These are phyloP conservation scores for Sporobolomyces roseus DNA, from an alignment of 768 basidiomycete genomes.

Conservation along the genomic window DNA sequence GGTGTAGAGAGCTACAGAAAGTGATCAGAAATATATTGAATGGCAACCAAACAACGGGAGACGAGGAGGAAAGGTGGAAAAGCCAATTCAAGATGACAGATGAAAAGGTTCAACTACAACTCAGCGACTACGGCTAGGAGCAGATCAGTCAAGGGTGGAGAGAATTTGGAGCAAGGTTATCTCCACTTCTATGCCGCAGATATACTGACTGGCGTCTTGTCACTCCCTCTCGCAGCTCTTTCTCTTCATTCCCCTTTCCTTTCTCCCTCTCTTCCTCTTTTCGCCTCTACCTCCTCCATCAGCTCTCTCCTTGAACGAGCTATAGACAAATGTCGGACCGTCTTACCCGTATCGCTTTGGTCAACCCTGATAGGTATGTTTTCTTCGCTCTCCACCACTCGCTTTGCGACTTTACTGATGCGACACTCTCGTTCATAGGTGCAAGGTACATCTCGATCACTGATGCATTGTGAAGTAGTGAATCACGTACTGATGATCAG, in stretches of 20 bases:
- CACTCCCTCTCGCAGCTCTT: neutral
- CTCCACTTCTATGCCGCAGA: too few relatives aligned
- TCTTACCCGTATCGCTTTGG: constrained; percentile 66
- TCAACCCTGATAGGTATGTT: constrained; percentile 62
- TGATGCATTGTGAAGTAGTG: too few relatives aligned
- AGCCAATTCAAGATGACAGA: too few relatives aligned
- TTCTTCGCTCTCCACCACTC: too few relatives aligned
- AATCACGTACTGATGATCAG: neutral
- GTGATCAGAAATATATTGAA: too few relatives aligned
- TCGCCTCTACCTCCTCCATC: neutral
- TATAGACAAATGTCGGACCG: constrained; percentile 70
- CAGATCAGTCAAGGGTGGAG: too few relatives aligned
- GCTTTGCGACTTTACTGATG: neutral
- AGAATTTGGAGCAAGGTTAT: too few relatives aligned
- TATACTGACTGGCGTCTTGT: constrained; percentile 1
- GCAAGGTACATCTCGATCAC: constrained; percentile 19
- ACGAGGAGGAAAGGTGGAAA: too few relatives aligned
- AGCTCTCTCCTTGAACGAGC: neutral
- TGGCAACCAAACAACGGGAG: too few relatives aligned
- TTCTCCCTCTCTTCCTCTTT: neutral
- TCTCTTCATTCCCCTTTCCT: neutral
- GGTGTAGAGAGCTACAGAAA: too few relatives aligned
- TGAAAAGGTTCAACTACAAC: too few relatives aligned
- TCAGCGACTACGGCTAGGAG: too few relatives aligned
- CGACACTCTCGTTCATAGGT: constrained; percentile 3